Evolutionary conservation across 106 monocot species (phyloP).

Genomic region (Vanilla planifolia): DNA sequence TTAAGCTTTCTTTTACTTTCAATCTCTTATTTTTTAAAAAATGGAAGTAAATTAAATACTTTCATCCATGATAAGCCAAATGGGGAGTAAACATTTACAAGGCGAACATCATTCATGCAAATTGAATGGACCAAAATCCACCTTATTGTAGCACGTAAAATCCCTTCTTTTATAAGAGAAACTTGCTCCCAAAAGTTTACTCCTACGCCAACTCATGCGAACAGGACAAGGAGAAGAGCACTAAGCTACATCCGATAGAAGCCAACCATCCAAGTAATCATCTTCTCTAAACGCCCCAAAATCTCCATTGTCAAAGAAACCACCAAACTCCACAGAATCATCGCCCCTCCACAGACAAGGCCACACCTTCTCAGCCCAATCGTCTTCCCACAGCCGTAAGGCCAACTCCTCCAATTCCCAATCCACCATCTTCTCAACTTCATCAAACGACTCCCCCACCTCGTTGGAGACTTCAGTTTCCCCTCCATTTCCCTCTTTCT

Average conservation of each 20-base stretch:
- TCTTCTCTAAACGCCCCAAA: constrained; percentile 4
- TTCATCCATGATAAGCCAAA: no score
- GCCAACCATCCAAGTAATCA: neutral
- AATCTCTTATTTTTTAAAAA: no score
- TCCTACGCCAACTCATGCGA: no score
- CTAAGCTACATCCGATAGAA: neutral
- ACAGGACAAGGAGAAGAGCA: neutral
- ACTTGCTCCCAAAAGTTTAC: no score
- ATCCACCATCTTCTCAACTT: constrained; percentile 8
- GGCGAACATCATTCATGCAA: no score
- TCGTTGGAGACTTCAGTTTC: neutral
- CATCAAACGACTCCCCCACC: neutral
- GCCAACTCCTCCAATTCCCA: constrained; percentile 8
- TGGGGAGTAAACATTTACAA: no score
- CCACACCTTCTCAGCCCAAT: neutral
- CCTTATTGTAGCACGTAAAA: no score
- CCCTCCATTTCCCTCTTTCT: neutral
- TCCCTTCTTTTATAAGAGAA: no score
- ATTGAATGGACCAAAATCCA: no score
- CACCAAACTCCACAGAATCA: neutral
- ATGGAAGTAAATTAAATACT: no score
- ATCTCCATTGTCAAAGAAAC: neutral
- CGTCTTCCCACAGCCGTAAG: constrained; percentile 3
- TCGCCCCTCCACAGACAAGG: constrained; percentile 1
- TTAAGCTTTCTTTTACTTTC: no score